A percentile compares a stretch with the other conserved stretches of the same genome.
These are phyloP conservation scores for Fusarium cyanostomum DNA, from an alignment of 2,329 filamentous ascomycete genomes.

Conservation along the genomic window DNA sequence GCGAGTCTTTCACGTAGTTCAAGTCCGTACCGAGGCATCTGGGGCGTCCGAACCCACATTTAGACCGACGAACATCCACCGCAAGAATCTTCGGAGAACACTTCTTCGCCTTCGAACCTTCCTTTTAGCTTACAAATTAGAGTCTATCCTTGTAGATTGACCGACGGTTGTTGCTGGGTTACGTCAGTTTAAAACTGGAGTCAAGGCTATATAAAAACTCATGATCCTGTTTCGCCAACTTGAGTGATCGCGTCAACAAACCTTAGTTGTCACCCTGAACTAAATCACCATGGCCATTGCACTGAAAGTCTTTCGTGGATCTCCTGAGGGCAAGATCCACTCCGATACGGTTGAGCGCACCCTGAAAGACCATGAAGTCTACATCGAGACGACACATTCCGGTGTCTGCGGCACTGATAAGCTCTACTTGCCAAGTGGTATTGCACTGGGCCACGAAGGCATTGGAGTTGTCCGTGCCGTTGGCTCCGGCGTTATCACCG, in stretches of 20 bases:
- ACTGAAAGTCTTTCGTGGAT: constrained; percentile 32
- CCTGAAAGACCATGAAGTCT: constrained; percentile 32
- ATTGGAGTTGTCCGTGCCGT: constrained; percentile 25
- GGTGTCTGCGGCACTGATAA: constrained; percentile 34
- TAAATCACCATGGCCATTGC: neutral
- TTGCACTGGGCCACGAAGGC: constrained; percentile 28
- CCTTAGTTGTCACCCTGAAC: too few species aligned
- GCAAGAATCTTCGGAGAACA: neutral
- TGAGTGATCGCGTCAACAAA: too few species aligned
- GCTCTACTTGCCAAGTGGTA: constrained; percentile 24
- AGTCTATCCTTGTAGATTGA: neutral
- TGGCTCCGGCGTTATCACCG: constrained; percentile 20
- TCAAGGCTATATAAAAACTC: constrained; percentile 19
- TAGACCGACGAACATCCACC: neutral
- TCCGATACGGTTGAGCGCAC: constrained; percentile 22
- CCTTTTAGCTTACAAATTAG: neutral
- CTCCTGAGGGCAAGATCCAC: constrained; percentile 32
- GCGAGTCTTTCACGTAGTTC: neutral
- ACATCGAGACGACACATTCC: constrained; percentile 35
- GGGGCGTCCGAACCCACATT: neutral
- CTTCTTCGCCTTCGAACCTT: neutral
- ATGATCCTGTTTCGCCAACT: neutral
- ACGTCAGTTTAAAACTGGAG: neutral
- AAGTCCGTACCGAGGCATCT: neutral
- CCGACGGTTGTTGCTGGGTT: neutral